Evolutionary conservation across 2,329 filamentous ascomycete genomes (phyloP), one percentile per base, ranked within the genome.

Genomic region (Pseudocercospora crystallina): DNA sequence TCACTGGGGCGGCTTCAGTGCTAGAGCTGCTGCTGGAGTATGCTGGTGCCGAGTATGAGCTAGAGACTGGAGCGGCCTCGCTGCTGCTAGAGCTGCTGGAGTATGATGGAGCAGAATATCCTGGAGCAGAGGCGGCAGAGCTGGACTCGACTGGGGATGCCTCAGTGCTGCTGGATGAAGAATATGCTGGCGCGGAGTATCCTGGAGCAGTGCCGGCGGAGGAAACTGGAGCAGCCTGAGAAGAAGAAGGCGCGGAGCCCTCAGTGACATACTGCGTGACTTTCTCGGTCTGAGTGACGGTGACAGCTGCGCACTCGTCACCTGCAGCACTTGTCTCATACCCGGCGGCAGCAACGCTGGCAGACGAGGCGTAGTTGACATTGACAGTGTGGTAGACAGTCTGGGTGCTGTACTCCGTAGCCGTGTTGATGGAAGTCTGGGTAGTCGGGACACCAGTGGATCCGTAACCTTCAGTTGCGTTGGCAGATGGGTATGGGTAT

Each of bases 201-300:
- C 33, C 47, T 41, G 44, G 43, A 31, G 43, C 50, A n/a, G 58
- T 43, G 34, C 34, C 51, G n/a, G 52, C 49, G 43, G 48, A 50
- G 29, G 53, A 36, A 34, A 45, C 43, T 32, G 48, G 54, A 40
- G 50, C 46, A 36, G 55, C 49, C 26, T 42, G 43, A 17, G 53
- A 53, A 26, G 51, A 43, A 31, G 45, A 26, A 15, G 47, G 43
- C 10, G 38, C 39, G 12, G 39, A 40, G 11, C 52, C 55, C 26
- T 50, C 48, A 29, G 57, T 58, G 26, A 59, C 49, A 32, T 59
- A 61, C 35, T 53, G 63, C 31, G 67, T 67, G 46, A 73, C 65
- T 30, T 72, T 71, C 43, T 73, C 67, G 51, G 69, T 68, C 55
- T 69, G 66, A 38, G 69, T 71, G 31, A 69, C 68, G 43, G 72